Percentiles rank a stretch among this genome's conserved stretches.
These are phyloP conservation scores for Scopulariopsis brevicaulis DNA, from an alignment of 2,329 filamentous ascomycete species.

Conservation along the genomic window DNA sequence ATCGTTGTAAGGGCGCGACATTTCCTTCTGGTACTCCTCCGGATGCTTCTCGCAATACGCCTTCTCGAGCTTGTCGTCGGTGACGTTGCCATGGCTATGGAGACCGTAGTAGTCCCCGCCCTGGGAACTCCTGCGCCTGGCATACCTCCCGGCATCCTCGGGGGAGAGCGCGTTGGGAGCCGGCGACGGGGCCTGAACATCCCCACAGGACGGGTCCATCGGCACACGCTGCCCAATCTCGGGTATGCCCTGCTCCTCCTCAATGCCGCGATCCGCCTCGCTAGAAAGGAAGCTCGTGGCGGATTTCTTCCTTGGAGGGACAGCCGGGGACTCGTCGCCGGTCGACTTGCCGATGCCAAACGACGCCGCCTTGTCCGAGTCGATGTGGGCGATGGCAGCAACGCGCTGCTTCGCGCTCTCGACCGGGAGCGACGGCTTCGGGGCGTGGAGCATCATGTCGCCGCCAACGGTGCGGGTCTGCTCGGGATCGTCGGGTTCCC, in stretches of 20 bases:
- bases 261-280: constrained; percentile 32
- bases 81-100: constrained; percentile 70
- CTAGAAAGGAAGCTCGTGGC: constrained; percentile 39
- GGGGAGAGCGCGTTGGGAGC: constrained; percentile 35
- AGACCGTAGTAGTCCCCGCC: constrained; percentile 67
- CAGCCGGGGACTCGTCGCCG: constrained; percentile 19
- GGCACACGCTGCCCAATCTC: constrained; percentile 88
- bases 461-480: constrained; percentile 70
- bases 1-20: constrained; percentile 35
- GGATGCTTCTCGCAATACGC: constrained; percentile 92
- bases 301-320: constrained; percentile 39
- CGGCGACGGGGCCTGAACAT: constrained; percentile 91
- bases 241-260: constrained; percentile 79
- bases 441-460: constrained; percentile 79
- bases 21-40: constrained; percentile 66
- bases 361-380: constrained; percentile 77
- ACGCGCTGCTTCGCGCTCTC: constrained; percentile 77
- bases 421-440: constrained; percentile 73
- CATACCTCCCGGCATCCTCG: constrained; percentile 36
- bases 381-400: constrained; percentile 75
- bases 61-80: constrained; percentile 75
- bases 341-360: constrained; percentile 59
- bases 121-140: constrained; percentile 62
- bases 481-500: constrained; percentile 34
- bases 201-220: constrained; percentile 84